phyloP scores from a whole-genome alignment of 2,329 filamentous ascomycete species.

The Pyrenophora teres region DNA sequence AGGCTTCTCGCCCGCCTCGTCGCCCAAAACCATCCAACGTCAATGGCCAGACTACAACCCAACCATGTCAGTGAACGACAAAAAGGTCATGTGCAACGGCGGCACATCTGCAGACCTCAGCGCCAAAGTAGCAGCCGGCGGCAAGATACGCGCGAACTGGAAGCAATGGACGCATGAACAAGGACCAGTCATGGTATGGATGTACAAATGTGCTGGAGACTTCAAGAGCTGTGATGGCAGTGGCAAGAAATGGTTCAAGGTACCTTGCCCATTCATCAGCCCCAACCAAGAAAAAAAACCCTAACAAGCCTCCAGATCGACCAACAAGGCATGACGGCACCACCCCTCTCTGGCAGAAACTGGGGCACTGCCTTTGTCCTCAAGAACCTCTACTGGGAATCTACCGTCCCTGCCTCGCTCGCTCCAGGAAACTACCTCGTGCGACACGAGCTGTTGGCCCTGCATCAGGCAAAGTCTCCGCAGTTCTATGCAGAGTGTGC shows the following conservation, averaged over 20 bases:
- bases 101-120: slow-evolving; percentile 48
- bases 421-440: slow-evolving; percentile 44
- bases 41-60: slow-evolving; percentile 65
- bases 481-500: slow-evolving; percentile 64
- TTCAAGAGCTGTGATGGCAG: slow-evolving; percentile 59
- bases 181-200: slow-evolving; percentile 64
- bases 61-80: slow-evolving; percentile 54
- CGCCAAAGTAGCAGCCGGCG: slow-evolving; percentile 56
- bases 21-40: slow-evolving; percentile 60
- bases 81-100: slow-evolving; percentile 62
- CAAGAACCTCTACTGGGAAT: slow-evolving; percentile 58
- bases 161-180: slow-evolving; percentile 63
- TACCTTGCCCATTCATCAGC: not conserved
- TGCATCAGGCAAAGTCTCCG: slow-evolving; percentile 58
- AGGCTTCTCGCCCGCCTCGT: slow-evolving; percentile 56
- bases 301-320: slow-evolving; percentile 42
- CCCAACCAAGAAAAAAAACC: not conserved
- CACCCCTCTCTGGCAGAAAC: slow-evolving; percentile 52
- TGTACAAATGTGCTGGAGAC: slow-evolving; percentile 55
- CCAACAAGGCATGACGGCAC: slow-evolving; percentile 57
- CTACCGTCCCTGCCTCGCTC: slow-evolving; percentile 56
- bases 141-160: slow-evolving; percentile 59
- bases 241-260: slow-evolving; percentile 62
- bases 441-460: slow-evolving; percentile 61
- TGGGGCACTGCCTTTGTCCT: slow-evolving; percentile 58